Base-by-base conservation (phyloP, 106 monocot genomes). In the Ottelia alismoides region DNA sequence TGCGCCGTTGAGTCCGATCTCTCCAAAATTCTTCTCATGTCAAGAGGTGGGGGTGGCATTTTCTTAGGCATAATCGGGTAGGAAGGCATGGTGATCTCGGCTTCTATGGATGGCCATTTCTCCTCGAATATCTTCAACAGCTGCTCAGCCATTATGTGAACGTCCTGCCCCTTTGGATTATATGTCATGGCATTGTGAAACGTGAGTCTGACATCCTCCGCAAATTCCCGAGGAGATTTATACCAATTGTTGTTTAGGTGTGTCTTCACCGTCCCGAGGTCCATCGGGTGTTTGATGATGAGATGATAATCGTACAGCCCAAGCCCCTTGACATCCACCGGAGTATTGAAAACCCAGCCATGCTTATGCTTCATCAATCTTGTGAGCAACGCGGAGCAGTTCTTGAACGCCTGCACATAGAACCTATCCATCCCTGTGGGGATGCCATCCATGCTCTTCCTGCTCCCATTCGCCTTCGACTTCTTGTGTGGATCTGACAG, bases 111-210 rank as follows among this genome's bases (percentile, higher is more conserved):
- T 10, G 72, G 69, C 86, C 86, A 87, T 31, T 40, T 32, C 60
- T 87, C 81, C 62, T 81, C 86, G 57, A 87, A 87, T 3, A 78
- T 43, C 53, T 65, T 61, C 25, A 55, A 72, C 1, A 87, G 72
- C 59, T 74, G 61, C 65, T 87, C 77, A 2, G 86, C 86, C 86
- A 87, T 87, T 30, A 60, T 12, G 19, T 87, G 77, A 3, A 81
- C 86, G 32, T 87, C 86, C 62, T 87, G 86, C 30, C 77, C 86
- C 51, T 77, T 77, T 4, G 86, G 77, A 35, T 87, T 87, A 51
- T 87, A 87, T 11, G 74, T 81, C 86, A 87, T 81, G 43, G 86
- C 86, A 60, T 87, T 87, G 19, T 54, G 53, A 27, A 87, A 87
- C 1, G 86, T 81, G 7, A 87, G 68, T 49, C 86, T 81, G 11